These are phyloP conservation scores for Alternaria arbusti DNA, from an alignment of 2,329 filamentous ascomycete genomes.

Conservation along the genomic window DNA sequence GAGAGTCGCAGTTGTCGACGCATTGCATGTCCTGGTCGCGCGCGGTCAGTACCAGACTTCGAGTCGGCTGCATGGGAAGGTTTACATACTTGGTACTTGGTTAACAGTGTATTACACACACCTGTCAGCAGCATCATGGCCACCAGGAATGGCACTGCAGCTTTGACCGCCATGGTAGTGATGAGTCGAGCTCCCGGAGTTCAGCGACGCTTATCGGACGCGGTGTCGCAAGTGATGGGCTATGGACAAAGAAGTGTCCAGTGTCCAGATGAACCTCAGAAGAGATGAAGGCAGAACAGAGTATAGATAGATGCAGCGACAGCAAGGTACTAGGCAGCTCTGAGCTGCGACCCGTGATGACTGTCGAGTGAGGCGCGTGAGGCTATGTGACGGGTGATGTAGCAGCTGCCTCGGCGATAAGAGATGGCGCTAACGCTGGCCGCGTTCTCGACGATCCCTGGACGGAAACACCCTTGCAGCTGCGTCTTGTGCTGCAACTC, in stretches of 20 bases:
- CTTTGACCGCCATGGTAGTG: slow-evolving; percentile 70
- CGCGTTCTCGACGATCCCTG: not conserved
- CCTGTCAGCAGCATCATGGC: slow-evolving; percentile 96
- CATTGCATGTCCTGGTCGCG: slow-evolving; percentile 86
- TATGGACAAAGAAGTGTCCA: slow-evolving; percentile 17
- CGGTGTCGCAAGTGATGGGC: not conserved
- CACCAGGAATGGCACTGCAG: slow-evolving; percentile 82
- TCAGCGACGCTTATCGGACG: slow-evolving; percentile 17
- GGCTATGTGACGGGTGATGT: slow-evolving; percentile 32
- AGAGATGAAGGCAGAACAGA: not conserved
- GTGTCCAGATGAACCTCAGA: slow-evolving; percentile 1
- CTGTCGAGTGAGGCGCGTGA: slow-evolving; percentile 34
- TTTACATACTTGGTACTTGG: slow-evolving; percentile 83
- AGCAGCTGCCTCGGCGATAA: slow-evolving; percentile 32
- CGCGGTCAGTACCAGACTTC: slow-evolving; percentile 24
- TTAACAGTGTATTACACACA: slow-evolving; percentile 95
- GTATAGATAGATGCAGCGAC: slow-evolving; percentile 7
- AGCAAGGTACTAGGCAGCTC: slow-evolving; percentile 28
- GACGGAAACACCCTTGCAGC: not conserved
- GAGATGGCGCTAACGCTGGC: slow-evolving; percentile 16
- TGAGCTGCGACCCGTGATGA: slow-evolving; percentile 33
- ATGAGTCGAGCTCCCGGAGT: slow-evolving; percentile 21
- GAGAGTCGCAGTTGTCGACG: slow-evolving; percentile 82
- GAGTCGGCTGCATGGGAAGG: not conserved
- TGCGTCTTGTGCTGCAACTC: not conserved